These are phyloP conservation scores for Neurospora sp. DNA, from an alignment of 495 filamentous ascomycete species.

Conservation along the genomic window DNA sequence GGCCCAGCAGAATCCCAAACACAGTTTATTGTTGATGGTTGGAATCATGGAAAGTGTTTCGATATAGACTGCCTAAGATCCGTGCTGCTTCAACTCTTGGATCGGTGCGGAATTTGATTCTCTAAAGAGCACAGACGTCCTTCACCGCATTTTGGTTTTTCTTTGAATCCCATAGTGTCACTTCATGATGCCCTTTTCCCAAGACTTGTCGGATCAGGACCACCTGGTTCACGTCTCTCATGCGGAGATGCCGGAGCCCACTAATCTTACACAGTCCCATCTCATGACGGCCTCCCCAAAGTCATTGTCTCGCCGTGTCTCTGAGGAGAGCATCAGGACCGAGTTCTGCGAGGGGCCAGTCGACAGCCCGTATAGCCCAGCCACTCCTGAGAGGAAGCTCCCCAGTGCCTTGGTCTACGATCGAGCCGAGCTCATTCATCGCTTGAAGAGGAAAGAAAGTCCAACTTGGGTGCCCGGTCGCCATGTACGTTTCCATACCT, in stretches of 20 bases:
- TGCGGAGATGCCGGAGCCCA: slow-evolving; percentile 1
- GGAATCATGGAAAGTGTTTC: not conserved
- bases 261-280: slow-evolving; percentile 11
- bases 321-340: slow-evolving; percentile 45
- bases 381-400: slow-evolving; percentile 20
- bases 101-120: not conserved
- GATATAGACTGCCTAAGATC: not conserved
- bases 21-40: not conserved
- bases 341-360: slow-evolving; percentile 48
- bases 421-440: slow-evolving; percentile 72
- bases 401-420: slow-evolving; percentile 32
- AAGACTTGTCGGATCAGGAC: slow-evolving; percentile 30
- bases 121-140: not conserved
- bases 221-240: slow-evolving; percentile 1
- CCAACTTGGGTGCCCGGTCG: slow-evolving; percentile 62
- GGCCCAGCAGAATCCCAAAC: not conserved
- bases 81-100: not conserved
- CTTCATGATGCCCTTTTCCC: slow-evolving; percentile 51
- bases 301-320: slow-evolving; percentile 24
- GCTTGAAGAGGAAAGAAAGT: slow-evolving; percentile 70
- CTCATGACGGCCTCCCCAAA: slow-evolving; percentile 1
- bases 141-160: not conserved
- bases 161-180: not conserved
- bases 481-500: slow-evolving; percentile 44
- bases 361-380: slow-evolving; percentile 25